phyloP scores from a whole-genome alignment of 345 rosid genomes.

The Aethionema arabicum region DNA sequence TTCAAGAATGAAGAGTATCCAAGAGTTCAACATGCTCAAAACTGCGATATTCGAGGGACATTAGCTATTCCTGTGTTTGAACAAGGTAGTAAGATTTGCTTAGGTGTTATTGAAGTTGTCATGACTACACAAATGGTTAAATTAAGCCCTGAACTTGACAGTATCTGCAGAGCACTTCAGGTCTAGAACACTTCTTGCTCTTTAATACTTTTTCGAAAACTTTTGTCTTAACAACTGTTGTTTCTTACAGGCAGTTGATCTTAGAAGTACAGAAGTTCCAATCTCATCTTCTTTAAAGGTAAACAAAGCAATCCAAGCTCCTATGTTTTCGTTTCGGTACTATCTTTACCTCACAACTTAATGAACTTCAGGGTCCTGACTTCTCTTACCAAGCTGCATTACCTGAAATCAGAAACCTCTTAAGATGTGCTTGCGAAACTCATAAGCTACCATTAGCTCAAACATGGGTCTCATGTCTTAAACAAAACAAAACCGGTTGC shows the following conservation, averaged over 20 bases:
- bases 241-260: constrained; percentile 77
- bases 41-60: constrained; percentile 73
- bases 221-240: not conserved
- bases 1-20: constrained; percentile 83
- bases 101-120: constrained; percentile 94
- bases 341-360: too few species aligned
- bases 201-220: constrained; percentile 12
- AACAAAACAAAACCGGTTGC: constrained; percentile 83
- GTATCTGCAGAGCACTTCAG: constrained; percentile 88
- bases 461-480: constrained; percentile 78
- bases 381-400: constrained; percentile 63
- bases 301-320: constrained; percentile 14
- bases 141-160: constrained; percentile 70
- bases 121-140: constrained; percentile 64
- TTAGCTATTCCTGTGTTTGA: constrained; percentile 94
- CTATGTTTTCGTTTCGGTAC: not conserved
- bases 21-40: constrained; percentile 71
- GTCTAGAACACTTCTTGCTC: constrained; percentile 39
- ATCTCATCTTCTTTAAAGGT: constrained; percentile 53
- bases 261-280: constrained; percentile 60
- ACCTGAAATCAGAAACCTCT: constrained; percentile 74
- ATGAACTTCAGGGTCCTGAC: constrained; percentile 43
- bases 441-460: constrained; percentile 86
- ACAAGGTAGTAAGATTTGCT: constrained; percentile 73
- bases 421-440: constrained; percentile 73